Percentiles rank a stretch among this genome's conserved stretches.
These are phyloP conservation scores for Debaryomyces prosopidis DNA, from an alignment of 805 yeast genomes.

Conservation along the genomic window DNA sequence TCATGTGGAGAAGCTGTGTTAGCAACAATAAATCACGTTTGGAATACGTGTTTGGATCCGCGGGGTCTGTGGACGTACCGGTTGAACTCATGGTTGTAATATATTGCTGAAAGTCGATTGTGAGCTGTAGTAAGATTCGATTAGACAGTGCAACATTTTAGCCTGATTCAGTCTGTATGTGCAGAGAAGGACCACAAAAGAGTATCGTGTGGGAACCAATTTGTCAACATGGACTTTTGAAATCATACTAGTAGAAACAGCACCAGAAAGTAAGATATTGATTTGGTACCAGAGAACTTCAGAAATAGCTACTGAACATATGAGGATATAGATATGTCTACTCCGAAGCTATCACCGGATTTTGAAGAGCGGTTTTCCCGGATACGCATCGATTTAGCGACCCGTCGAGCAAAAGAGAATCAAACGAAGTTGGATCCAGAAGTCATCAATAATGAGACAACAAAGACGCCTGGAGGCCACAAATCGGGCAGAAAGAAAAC, in stretches of 20 bases:
- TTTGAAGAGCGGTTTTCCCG: constrained; percentile 33
- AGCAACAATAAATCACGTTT: constrained; percentile 36
- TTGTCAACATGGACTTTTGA: constrained; percentile 1
- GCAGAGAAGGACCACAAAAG: background rate
- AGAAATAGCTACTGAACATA: background rate
- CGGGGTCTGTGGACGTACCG: constrained; percentile 1
- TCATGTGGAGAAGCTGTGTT: constrained; percentile 38
- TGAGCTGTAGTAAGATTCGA: too few species aligned
- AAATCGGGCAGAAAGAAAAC: constrained; percentile 14
- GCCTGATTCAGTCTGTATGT: background rate
- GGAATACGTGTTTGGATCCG: constrained; percentile 9
- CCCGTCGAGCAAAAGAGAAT: background rate
- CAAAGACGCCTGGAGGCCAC: background rate
- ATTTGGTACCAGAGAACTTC: too few species aligned
- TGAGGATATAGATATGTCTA: constrained; percentile 1
- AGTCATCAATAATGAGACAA: background rate
- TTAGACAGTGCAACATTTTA: too few species aligned
- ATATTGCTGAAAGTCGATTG: too few species aligned
- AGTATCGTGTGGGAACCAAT: background rate
- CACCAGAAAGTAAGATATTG: too few species aligned
- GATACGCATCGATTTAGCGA: constrained; percentile 22
- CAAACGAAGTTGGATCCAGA: background rate
- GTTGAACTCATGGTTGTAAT: too few species aligned
- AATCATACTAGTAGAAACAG: too few species aligned
- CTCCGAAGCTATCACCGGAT: constrained; percentile 17